Evolutionary conservation across 441 rosid species (phyloP).

Genomic region (Corymbia citriodora): DNA sequence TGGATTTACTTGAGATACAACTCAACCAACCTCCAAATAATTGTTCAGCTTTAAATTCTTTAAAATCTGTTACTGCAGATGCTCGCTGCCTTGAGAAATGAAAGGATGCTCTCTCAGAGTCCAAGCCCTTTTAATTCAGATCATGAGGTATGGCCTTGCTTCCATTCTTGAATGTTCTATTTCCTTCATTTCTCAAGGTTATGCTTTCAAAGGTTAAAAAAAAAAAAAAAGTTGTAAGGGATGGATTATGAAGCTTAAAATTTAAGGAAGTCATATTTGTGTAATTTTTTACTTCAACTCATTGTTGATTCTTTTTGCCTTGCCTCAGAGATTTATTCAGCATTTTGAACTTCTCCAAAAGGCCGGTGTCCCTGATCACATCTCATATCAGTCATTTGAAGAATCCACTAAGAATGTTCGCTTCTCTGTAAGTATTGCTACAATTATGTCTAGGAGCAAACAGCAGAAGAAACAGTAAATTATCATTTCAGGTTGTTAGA

Average conservation of each 20-base stretch:
- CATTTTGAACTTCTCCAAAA: slow-evolving; percentile 94
- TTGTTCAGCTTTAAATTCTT: neutral
- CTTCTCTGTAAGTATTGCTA: slow-evolving; percentile 60
- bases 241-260: neutral
- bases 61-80: slow-evolving; percentile 39
- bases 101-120: slow-evolving; percentile 45
- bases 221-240: neutral
- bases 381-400: slow-evolving; percentile 60
- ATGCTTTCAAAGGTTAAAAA: neutral
- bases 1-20: neutral
- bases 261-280: neutral
- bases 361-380: slow-evolving; percentile 80
- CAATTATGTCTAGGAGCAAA: neutral
- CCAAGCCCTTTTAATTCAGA: slow-evolving; percentile 77
- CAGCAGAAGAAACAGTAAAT: neutral
- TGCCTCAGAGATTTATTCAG: slow-evolving; percentile 74
- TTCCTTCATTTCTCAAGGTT: neutral
- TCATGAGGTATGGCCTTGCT: slow-evolving; percentile 47
- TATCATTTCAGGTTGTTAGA: neutral
- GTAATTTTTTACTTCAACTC: neutral
- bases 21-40: neutral
- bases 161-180: neutral
- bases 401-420: slow-evolving; percentile 65
- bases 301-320: neutral
- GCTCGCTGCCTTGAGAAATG: slow-evolving; percentile 88